Conservation (phyloP, 1,284 basidiomycete genomes). For the Irpex rosettiformis region DNA sequence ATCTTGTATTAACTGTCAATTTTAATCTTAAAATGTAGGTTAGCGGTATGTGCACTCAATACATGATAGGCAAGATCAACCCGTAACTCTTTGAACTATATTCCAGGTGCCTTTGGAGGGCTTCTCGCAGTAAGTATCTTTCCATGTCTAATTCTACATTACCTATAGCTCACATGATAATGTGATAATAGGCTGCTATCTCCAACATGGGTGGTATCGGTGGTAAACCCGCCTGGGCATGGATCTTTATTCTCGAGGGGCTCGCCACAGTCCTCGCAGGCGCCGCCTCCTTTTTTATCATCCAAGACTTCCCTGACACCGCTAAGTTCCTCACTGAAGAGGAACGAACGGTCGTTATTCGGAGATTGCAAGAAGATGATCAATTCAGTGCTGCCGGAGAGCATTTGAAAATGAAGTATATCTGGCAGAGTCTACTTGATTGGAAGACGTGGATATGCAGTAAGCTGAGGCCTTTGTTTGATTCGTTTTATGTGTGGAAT, state of each 20-base stretch:
- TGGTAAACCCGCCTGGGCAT: conserved; percentile 54
- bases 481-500: neutral
- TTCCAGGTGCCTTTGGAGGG: conserved; percentile 67
- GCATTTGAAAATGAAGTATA: conserved; percentile 55
- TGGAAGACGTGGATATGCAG: conserved; percentile 76
- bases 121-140: conserved; percentile 51
- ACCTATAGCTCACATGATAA: neutral
- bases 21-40: neutral
- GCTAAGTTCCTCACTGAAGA: conserved; percentile 71
- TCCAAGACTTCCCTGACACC: conserved; percentile 80
- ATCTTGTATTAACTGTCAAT: neutral
- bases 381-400: conserved; percentile 75
- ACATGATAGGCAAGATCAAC: neutral
- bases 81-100: neutral
- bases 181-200: conserved; percentile 52
- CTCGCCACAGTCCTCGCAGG: conserved; percentile 49
- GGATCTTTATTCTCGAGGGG: conserved; percentile 74
- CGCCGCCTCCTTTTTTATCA: conserved; percentile 66
- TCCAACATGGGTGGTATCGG: conserved; percentile 66
- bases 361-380: conserved; percentile 64
- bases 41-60: neutral
- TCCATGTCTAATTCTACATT: neutral
- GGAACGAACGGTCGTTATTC: conserved; percentile 67
- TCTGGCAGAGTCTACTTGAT: conserved; percentile 57
- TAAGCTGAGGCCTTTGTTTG: conserved; percentile 28